Conservation (phyloP, 108 stramenopile genomes). For the Nitzschia palea region DNA sequence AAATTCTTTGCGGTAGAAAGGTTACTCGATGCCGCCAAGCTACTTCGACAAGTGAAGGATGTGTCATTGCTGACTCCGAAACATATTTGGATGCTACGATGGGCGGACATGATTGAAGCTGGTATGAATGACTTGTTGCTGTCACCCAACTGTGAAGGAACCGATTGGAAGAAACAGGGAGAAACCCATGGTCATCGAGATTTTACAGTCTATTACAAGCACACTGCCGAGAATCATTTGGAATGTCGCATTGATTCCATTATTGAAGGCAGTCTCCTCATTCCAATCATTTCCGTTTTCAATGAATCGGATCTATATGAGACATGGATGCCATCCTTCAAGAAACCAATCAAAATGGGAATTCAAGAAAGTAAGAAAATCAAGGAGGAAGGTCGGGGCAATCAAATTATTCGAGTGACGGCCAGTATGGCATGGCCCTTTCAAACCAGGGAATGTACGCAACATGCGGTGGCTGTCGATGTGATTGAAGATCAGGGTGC, state of each 20-base stretch:
- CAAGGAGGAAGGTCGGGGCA: conserved; percentile 50
- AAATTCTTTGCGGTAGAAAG: conserved; percentile 30
- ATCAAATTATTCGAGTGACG: conserved; percentile 57
- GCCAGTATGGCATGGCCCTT: conserved; percentile 62
- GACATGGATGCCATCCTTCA: conserved; percentile 68
- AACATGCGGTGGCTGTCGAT: conserved; percentile 64
- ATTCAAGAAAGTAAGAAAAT: conserved; percentile 53
- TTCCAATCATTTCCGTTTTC: conserved; percentile 68
- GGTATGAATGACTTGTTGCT: conserved; percentile 26
- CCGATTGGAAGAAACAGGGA: conserved; percentile 64
- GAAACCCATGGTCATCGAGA: conserved; percentile 67
- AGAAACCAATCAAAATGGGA: conserved; percentile 51
- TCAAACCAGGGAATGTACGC: conserved; percentile 43
- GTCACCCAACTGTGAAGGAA: conserved; percentile 17
- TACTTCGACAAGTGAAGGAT: conserved; percentile 23
- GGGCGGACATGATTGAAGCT: conserved; percentile 20
- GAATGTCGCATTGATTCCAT: conserved; percentile 65
- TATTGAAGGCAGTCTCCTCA: conserved; percentile 53
- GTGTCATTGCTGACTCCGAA: conserved; percentile 11
- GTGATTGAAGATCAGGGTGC: conserved; percentile 43
- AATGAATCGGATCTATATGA: conserved; percentile 76
- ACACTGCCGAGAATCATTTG: conserved; percentile 43
- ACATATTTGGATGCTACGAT: conserved; percentile 17
- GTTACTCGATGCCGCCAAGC: conserved; percentile 31
- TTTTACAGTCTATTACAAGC: conserved; percentile 63